Percentiles rank a stretch among this genome's conserved stretches.
These are phyloP conservation scores for Plenodomus tracheiphilus DNA, from an alignment of 2,329 filamentous ascomycete genomes.

Conservation along the genomic window DNA sequence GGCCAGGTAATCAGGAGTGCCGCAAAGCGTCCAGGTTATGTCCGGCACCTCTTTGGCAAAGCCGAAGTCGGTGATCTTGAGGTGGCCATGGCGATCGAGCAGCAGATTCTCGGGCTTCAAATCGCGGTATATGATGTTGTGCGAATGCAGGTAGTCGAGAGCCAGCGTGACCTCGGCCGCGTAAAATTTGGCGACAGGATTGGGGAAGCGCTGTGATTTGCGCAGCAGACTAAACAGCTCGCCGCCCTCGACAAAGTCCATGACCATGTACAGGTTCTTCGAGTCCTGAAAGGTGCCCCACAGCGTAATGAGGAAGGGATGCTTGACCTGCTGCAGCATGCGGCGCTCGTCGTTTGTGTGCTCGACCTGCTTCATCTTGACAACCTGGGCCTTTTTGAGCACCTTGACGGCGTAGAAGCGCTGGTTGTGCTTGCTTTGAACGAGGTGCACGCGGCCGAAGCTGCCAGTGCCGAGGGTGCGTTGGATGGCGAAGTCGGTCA, in stretches of 20 bases:
- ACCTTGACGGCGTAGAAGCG: conserved; percentile 99
- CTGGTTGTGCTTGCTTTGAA: conserved; percentile 97
- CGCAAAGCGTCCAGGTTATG: conserved; percentile 98
- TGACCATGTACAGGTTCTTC: conserved; percentile 98
- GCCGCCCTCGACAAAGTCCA: conserved; percentile 99
- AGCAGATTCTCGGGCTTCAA: conserved; percentile 94
- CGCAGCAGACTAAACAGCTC: conserved; percentile 93
- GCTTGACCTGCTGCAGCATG: conserved; percentile 96
- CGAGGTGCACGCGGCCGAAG: conserved; percentile 93
- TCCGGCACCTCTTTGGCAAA: conserved; percentile 98
- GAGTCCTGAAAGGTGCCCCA: conserved; percentile 98
- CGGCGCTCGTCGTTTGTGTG: conserved; percentile 97
- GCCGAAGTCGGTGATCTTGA: conserved; percentile 98
- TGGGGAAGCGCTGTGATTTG: conserved; percentile 97
- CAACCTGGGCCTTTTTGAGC: conserved; percentile 95
- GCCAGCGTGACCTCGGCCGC: conserved; percentile 95
- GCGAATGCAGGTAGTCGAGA: conserved; percentile 89
- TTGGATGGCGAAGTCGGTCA: conserved; percentile 86
- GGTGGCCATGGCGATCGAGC: conserved; percentile 87
- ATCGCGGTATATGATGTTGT: conserved; percentile 97
- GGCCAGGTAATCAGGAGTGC: conserved; percentile 95
- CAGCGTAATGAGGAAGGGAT: conserved; percentile 94
- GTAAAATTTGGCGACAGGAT: conserved; percentile 98
- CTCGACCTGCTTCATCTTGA: conserved; percentile 99
- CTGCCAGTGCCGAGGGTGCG: conserved; percentile 94